Conservation (phyloP, 768 basidiomycete species). For the Pisolithus microcarpus region DNA sequence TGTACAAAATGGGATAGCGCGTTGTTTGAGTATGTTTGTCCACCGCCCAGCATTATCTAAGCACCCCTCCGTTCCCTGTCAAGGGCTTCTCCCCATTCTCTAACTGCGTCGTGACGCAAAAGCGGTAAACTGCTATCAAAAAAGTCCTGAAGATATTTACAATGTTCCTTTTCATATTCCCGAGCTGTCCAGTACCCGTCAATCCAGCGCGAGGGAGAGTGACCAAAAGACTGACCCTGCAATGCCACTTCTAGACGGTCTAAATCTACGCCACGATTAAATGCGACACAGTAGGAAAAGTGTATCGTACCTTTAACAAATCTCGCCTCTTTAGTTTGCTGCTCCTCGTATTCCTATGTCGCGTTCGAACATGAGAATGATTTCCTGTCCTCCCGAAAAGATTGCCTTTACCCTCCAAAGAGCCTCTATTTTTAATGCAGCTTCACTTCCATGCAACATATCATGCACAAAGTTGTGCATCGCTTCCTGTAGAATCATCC, state of each 20-base stretch:
- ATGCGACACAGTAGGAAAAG: not conserved
- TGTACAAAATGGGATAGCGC: not conserved
- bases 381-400: not conserved
- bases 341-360: conserved; percentile 79
- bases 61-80: conserved; percentile 3
- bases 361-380: not conserved
- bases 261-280: conserved; percentile 46
- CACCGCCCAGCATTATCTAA: not conserved
- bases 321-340: conserved; percentile 61
- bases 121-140: conserved; percentile 75
- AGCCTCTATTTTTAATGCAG: conserved; percentile 57
- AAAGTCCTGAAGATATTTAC: conserved; percentile 57
- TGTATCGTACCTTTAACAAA: conserved; percentile 72
- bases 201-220: not conserved
- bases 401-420: conserved; percentile 59
- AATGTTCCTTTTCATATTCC: conserved; percentile 62
- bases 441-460: conserved; percentile 75
- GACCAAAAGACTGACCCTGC: conserved; percentile 45
- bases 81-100: conserved; percentile 54
- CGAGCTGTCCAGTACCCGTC: conserved; percentile 36
- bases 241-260: conserved; percentile 85
- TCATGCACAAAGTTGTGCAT: conserved; percentile 86
- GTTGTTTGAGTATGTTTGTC: not conserved
- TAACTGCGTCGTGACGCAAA: conserved; percentile 65
- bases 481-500: conserved; percentile 49